Percentiles rank a stretch among this genome's conserved stretches.
Evolutionary conservation across 768 basidiomycete species (phyloP).

Genomic region (Macrolepiota dolichaula): DNA sequence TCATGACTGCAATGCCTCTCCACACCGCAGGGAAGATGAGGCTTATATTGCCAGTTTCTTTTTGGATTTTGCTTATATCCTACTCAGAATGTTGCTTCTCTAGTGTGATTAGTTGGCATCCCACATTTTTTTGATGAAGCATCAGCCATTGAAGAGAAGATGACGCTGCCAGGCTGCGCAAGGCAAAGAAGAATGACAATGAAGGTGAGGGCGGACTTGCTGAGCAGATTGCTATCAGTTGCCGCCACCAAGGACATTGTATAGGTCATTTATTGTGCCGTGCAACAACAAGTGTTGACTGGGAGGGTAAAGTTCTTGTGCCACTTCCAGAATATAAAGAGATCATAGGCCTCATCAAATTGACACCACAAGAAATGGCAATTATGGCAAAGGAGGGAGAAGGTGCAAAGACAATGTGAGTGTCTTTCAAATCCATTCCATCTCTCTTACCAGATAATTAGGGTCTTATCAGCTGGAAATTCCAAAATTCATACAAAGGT

Average conservation of each 20-base stretch:
- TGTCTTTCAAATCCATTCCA: too few species aligned
- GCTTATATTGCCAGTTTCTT: conserved; percentile 16
- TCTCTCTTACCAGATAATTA: neutral
- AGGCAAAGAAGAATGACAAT: conserved; percentile 8
- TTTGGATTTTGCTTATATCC: neutral
- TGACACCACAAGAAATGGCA: conserved; percentile 18
- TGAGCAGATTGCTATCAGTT: conserved; percentile 10
- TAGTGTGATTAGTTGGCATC: too few species aligned
- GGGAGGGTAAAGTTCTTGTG: conserved; percentile 13
- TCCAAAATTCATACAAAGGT: neutral
- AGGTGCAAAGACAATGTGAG: neutral
- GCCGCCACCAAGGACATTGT: conserved; percentile 16
- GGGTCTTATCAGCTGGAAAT: neutral
- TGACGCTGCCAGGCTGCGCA: conserved; percentile 14
- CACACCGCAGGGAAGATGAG: too few species aligned
- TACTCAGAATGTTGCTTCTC: neutral
- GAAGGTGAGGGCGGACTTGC: conserved; percentile 6
- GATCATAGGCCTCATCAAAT: too few species aligned
- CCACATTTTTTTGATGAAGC: too few species aligned
- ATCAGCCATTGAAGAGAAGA: conserved; percentile 20
- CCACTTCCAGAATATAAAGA: conserved; percentile 13
- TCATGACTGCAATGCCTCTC: too few species aligned
- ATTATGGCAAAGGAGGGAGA: conserved; percentile 13
- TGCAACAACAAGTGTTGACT: conserved; percentile 14
- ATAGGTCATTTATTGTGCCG: conserved; percentile 20